Percentiles rank a stretch among this genome's conserved stretches.
These are phyloP conservation scores for Serendipita indica DNA, from an alignment of 768 basidiomycete species.

Conservation along the genomic window DNA sequence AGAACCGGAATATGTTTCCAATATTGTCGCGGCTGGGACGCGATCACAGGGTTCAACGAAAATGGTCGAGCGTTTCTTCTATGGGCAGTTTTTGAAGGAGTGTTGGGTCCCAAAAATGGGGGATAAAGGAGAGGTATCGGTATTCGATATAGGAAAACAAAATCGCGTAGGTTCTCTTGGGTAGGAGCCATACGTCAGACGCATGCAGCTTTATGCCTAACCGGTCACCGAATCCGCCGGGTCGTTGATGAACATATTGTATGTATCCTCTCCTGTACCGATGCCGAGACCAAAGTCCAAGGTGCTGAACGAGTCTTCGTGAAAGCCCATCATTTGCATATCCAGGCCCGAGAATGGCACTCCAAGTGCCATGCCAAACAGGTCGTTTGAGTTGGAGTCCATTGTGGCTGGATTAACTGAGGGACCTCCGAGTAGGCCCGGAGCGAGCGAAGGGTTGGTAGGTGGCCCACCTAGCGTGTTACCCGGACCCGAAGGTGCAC, in stretches of 20 bases:
- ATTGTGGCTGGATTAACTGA: no score
- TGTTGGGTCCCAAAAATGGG: no score
- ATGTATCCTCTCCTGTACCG: not conserved
- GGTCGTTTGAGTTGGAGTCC: not conserved
- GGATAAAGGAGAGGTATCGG: not conserved
- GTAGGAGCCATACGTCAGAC: not conserved
- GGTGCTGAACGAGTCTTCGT: not conserved
- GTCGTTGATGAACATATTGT: not conserved
- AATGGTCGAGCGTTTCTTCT: not conserved
- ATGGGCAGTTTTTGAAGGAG: no score
- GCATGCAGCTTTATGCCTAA: not conserved
- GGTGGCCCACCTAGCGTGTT: not conserved
- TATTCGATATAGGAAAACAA: not conserved
- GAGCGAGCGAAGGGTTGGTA: not conserved
- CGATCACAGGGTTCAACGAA: not conserved
- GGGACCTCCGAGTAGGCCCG: not conserved
- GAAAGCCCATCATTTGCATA: not conserved
- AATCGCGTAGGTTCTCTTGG: not conserved
- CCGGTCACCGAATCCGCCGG: not conserved
- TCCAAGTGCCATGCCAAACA: not conserved
- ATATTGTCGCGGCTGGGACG: no score
- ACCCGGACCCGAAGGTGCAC: not conserved
- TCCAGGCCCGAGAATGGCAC: conserved; percentile 3
- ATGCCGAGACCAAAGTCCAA: not conserved
- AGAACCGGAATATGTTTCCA: no score